phyloP scores from a whole-genome alignment of 75 land plant genomes.

The Pinus taeda region DNA sequence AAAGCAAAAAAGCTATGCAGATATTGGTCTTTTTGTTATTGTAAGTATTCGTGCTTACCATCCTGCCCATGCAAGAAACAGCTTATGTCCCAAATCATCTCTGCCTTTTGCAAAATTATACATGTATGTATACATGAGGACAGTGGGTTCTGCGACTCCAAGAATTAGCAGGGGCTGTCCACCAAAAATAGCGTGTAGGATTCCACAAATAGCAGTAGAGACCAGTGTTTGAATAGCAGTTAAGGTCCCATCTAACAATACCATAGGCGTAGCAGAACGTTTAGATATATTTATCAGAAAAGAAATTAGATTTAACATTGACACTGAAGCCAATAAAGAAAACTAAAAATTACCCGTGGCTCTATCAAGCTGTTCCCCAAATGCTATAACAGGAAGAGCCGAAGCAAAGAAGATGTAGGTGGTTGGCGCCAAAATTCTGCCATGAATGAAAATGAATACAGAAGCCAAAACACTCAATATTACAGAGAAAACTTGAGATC shows the following conservation, averaged over 20 bases:
- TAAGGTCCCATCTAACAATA: slow-evolving; percentile 52
- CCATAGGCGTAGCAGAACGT: background rate
- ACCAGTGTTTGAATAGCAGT: slow-evolving; percentile 68
- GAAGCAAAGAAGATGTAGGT: slow-evolving; percentile 93
- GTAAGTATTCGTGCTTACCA: slow-evolving; percentile 26
- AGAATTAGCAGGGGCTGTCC: slow-evolving; percentile 78
- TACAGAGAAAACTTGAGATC: background rate
- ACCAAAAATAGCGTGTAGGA: slow-evolving; percentile 67
- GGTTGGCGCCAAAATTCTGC: slow-evolving; percentile 89
- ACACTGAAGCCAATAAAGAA: background rate
- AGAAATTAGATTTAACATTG: background rate
- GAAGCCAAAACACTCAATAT: background rate
- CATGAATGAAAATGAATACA: background rate
- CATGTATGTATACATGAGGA: slow-evolving; percentile 77
- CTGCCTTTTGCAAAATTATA: slow-evolving; percentile 63
- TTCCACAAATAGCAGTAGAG: slow-evolving; percentile 75
- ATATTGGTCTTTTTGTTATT: background rate
- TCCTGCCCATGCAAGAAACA: slow-evolving; percentile 60
- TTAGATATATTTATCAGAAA: background rate
- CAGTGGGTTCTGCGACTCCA: slow-evolving; percentile 81
- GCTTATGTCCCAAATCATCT: slow-evolving; percentile 38
- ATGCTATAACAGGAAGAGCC: slow-evolving; percentile 93
- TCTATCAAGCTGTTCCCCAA: slow-evolving; percentile 87
- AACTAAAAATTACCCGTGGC: slow-evolving; percentile 49
- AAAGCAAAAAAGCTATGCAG: background rate